These are phyloP conservation scores for Scytalidium sp. DNA, from an alignment of 2,329 filamentous ascomycete genomes.

Conservation along the genomic window DNA sequence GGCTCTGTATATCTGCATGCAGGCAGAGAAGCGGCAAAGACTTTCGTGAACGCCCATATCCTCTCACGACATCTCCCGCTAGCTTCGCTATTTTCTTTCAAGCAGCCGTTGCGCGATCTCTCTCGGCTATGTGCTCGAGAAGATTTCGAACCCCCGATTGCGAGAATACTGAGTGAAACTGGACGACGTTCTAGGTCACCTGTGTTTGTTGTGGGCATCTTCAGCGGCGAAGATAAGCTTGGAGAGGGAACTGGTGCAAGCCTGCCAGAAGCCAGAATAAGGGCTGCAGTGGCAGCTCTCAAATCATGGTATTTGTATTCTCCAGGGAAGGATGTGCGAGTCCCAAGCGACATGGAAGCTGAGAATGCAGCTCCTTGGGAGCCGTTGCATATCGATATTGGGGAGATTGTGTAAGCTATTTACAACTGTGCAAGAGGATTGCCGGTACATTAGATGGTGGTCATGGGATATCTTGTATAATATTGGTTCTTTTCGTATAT, in stretches of 20 bases:
- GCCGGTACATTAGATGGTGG: not conserved
- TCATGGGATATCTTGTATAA: slow-evolving; percentile 2
- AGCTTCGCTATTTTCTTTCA: slow-evolving; percentile 77
- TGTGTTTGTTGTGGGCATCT: slow-evolving; percentile 93
- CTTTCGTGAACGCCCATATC: slow-evolving; percentile 82
- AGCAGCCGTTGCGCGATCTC: slow-evolving; percentile 79
- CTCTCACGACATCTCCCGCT: slow-evolving; percentile 77
- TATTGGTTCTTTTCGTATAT: slow-evolving; percentile 5
- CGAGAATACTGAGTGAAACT: slow-evolving; percentile 86
- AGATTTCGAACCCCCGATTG: slow-evolving; percentile 83
- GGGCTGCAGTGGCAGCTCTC: slow-evolving; percentile 80
- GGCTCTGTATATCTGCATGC: slow-evolving; percentile 84
- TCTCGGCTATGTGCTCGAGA: slow-evolving; percentile 81
- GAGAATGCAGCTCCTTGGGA: slow-evolving; percentile 40
- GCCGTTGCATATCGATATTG: slow-evolving; percentile 54
- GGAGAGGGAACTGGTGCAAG: slow-evolving; percentile 84
- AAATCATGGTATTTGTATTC: slow-evolving; percentile 97
- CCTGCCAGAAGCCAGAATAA: slow-evolving; percentile 71
- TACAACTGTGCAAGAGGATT: not conserved
- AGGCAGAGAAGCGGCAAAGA: slow-evolving; percentile 73
- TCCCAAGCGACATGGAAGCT: slow-evolving; percentile 47
- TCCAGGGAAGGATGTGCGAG: slow-evolving; percentile 44
- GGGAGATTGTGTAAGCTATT: slow-evolving; percentile 44
- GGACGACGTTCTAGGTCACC: slow-evolving; percentile 80
- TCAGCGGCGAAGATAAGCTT: slow-evolving; percentile 84